These are phyloP conservation scores for Trichoderma gracile DNA, from an alignment of 2,329 filamentous ascomycete genomes.

Conservation along the genomic window DNA sequence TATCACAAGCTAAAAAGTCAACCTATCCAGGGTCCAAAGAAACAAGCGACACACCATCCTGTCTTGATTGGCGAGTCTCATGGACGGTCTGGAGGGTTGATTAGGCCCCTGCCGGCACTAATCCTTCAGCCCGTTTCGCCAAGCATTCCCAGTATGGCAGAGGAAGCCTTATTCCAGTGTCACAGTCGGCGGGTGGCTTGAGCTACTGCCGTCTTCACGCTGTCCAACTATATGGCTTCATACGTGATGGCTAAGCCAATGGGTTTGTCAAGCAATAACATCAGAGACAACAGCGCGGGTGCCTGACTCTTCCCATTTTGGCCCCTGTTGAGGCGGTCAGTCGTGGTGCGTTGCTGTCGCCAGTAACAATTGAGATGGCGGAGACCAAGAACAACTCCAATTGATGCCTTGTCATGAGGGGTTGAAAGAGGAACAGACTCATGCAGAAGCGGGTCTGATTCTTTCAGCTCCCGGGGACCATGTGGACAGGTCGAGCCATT, in stretches of 20 bases:
- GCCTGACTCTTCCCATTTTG: not conserved
- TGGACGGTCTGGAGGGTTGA: not conserved
- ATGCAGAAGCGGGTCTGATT: slow-evolving; percentile 5
- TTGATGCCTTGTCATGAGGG: not conserved
- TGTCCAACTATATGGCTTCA: not conserved
- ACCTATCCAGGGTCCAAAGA: slow-evolving; percentile 2
- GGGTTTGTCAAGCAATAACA: not conserved
- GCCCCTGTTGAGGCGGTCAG: not conserved
- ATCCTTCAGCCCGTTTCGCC: slow-evolving; percentile 21
- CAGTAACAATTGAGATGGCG: not conserved
- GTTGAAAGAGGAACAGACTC: not conserved
- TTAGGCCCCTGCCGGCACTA: slow-evolving; percentile 17
- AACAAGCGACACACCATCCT: slow-evolving; percentile 2
- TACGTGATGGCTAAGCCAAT: slow-evolving; percentile 6
- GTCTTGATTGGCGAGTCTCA: slow-evolving; percentile 7
- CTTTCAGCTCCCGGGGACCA: slow-evolving; percentile 16
- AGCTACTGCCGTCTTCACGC: slow-evolving; percentile 8
- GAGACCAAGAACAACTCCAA: not conserved
- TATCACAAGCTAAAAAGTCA: slow-evolving; percentile 18
- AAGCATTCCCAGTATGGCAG: not conserved
- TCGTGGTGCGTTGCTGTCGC: not conserved
- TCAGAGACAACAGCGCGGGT: not conserved
- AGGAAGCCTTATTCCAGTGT: not conserved
- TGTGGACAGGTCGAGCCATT: slow-evolving; percentile 3
- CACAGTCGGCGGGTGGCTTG: not conserved